Evolutionary conservation across 208 protist species (phyloP).

Genomic region (Wallacemonas collosoma): DNA sequence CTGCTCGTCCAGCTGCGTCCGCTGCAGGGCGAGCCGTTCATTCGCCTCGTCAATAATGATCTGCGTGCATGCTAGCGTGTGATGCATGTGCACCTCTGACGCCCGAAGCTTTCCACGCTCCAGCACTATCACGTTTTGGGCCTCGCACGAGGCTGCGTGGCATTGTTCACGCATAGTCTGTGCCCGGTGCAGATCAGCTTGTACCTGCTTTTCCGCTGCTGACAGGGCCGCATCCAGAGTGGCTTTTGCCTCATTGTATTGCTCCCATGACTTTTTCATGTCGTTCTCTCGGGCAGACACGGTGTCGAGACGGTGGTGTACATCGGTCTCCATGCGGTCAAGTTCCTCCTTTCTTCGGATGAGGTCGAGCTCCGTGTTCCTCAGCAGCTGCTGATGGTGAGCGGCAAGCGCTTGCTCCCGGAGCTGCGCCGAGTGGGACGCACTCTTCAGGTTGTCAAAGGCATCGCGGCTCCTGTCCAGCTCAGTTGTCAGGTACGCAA

Average conservation of each 20-base stretch:
- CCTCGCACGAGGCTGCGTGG: background rate
- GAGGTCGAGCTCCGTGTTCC: constrained; percentile 19
- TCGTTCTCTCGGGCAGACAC: constrained; percentile 22
- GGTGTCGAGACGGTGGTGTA: constrained; percentile 22
- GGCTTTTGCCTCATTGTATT: constrained; percentile 13
- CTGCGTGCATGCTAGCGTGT: background rate
- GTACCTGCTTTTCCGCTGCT: constrained; percentile 22
- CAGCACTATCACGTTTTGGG: background rate
- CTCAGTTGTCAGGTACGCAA: constrained; percentile 8
- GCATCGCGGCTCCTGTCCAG: constrained; percentile 15
- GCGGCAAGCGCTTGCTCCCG: constrained; percentile 16
- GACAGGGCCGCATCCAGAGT: constrained; percentile 28
- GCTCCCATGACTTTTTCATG: constrained; percentile 13
- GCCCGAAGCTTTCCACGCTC: background rate
- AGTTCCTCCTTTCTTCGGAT: constrained; percentile 13
- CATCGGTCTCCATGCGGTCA: background rate
- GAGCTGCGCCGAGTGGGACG: constrained; percentile 18
- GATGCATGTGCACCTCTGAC: background rate
- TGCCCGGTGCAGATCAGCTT: constrained; percentile 24
- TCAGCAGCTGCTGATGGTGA: constrained; percentile 16
- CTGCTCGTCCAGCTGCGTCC: background rate
- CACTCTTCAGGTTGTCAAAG: constrained; percentile 16
- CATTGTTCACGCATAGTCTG: constrained; percentile 16
- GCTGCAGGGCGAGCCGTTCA: background rate
- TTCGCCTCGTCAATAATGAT: background rate